Evolutionary conservation across 75 land plant species (phyloP), one percentile per base, ranked within the genome.

Genomic region (Larix kaempferi): DNA sequence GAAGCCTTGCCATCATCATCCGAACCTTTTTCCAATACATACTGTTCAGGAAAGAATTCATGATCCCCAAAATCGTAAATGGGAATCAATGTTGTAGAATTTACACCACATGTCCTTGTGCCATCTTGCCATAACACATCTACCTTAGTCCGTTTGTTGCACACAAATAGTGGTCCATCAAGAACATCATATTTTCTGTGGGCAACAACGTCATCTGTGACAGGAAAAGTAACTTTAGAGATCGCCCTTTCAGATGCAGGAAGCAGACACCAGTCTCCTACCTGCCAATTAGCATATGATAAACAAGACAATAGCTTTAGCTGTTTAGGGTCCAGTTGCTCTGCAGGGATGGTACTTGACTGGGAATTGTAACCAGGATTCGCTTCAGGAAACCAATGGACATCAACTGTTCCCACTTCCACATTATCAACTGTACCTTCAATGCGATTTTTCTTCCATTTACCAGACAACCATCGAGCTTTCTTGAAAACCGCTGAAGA

Each of bases 71-170:
- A 0, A 29, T 29, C 33, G 1, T 29, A 0, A 29, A 29, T 29
- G 33, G 33, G 33, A 29, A 29, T 29, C 33, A 29, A 29, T 29
- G 33, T 29, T 29, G 33, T 29, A 29, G 96, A 82, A 29, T 81
- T 75, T 57, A 90, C 62, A 39, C 87, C 83, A 62, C 12, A 44
- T 59, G 86, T 88, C 19, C 74, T 82, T 26, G 76, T 87, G 19
- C 96, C 99, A 85, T 93, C 96, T 77, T 96, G 96, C 94, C 98
- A 95, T 37, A 82, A 77, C 56, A 95, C 90, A 91, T 95, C 95
- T 77, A 95, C 93, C 72, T 54, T 81, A n/a, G 98, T 95, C 72
- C 61, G 85, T 0, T 86, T 89, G 76, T 86, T 89, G 22, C 85
- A 82, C 79, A 95, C 88, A 12, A 84, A 56, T 57, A 93, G 80